Evolutionary conservation across 2,329 filamentous ascomycete species (phyloP), one percentile per base, ranked within the genome.

Genomic region (Botrytis paeoniae): DNA sequence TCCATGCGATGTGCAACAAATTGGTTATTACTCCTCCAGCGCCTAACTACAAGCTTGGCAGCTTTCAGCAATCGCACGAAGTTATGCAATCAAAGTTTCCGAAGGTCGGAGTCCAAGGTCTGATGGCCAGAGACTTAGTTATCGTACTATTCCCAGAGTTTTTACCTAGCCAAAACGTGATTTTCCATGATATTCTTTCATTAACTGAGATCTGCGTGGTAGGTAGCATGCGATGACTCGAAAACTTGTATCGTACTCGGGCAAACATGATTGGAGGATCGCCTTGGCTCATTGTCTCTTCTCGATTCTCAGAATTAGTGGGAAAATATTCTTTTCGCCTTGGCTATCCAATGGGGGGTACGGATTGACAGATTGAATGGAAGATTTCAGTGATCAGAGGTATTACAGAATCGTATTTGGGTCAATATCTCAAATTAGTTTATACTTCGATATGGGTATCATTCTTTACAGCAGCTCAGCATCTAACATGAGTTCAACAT

Each of bases 11-110:
- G 22, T 12, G 25, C 2, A 25, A 25, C 22, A 14, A 51, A 2
- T n/a, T 4, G 10, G 6, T n/a, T 0, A n/a, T n/a, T 1, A 14
- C 48, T 7, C 25, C 5, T n/a, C 6, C 25, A 14, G 12, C 25
- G 12, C 25, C 1, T 14, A 16, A 6, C 4, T n/a, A 6, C 25
- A n/a, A n/a, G 25, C 5, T n/a, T 54, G 1, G 5, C 48, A 14
- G 5, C 2, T 2, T 7, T 16, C 16, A n/a, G 45, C 3, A 48
- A 48, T 4, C 45, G 8, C 20, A 48, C 45, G 25, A 48, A 10
- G 0, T 22, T 9, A 48, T 22, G 9, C 0, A 25, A 48, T 48
- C 22, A 10, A 25, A 4, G 20, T 54, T n/a, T 54, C 48, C 12
- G 48, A 54, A 16, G 2, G 6, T 54, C 12, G 12, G 12, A 54